These are phyloP conservation scores for Salix dunnii DNA, from an alignment of 345 rosid genomes.

Conservation along the genomic window DNA sequence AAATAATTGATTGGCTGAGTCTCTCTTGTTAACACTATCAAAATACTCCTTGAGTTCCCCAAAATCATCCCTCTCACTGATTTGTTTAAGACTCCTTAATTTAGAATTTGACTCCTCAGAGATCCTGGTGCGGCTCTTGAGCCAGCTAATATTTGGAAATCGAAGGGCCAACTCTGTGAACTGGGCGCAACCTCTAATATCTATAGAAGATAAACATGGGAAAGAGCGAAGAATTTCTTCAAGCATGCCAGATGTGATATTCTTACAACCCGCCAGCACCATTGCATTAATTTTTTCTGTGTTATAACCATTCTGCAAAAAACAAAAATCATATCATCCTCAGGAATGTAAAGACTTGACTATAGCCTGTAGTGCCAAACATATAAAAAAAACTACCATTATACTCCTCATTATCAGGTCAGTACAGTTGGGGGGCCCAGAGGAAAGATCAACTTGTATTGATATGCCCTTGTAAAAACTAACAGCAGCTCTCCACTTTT, in stretches of 20 bases:
- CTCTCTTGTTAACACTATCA: constrained; percentile 89
- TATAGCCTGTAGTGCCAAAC: neutral
- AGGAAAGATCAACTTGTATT: constrained; percentile 71
- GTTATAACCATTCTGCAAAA: constrained; percentile 74
- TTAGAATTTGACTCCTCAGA: constrained; percentile 51
- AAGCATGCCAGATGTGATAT: constrained; percentile 54
- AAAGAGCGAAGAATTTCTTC: constrained; percentile 63
- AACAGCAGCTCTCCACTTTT: constrained; percentile 83
- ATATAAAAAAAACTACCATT: constrained; percentile 51
- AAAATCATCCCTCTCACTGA: constrained; percentile 71
- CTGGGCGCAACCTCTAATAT: constrained; percentile 88
- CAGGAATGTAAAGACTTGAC: constrained; percentile 3
- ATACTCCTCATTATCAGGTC: constrained; percentile 57
- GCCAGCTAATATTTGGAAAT: constrained; percentile 63
- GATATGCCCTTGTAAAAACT: constrained; percentile 71
- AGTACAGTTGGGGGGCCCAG: constrained; percentile 67
- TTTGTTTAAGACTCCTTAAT: constrained; percentile 65
- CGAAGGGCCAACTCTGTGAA: constrained; percentile 54
- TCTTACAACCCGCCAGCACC: constrained; percentile 75
- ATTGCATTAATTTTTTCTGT: constrained; percentile 66
- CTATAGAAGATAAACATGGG: constrained; percentile 62
- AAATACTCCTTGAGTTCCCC: constrained; percentile 92
- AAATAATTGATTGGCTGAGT: constrained; percentile 78
- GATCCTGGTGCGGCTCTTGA: constrained; percentile 36
- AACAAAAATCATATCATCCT: constrained; percentile 26